These are phyloP conservation scores for Nitzschia sp. DNA, from an alignment of 108 stramenopile genomes.

Conservation along the genomic window DNA sequence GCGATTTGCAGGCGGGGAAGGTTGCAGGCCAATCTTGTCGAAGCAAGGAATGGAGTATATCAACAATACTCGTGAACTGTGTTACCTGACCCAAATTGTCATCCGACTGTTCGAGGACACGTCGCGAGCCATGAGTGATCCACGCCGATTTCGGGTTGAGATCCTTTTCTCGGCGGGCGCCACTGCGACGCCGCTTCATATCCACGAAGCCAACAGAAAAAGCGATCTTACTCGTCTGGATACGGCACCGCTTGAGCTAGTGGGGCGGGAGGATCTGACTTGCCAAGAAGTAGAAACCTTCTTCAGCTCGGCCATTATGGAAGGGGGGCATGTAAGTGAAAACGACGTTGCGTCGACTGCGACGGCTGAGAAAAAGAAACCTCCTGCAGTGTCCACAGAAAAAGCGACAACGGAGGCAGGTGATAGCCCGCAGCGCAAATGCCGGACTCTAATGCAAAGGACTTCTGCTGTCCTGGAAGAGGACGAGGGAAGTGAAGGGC, in stretches of 20 bases:
- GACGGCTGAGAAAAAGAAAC: neutral
- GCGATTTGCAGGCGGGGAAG: slow-evolving; percentile 69
- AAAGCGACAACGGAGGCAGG: neutral
- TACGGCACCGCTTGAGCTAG: slow-evolving; percentile 61
- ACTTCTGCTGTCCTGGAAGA: neutral
- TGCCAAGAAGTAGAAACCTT: slow-evolving; percentile 80
- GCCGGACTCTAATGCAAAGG: neutral
- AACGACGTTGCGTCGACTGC: slow-evolving; percentile 9
- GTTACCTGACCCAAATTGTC: slow-evolving; percentile 96
- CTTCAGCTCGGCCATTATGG: slow-evolving; percentile 61
- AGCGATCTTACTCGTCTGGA: slow-evolving; percentile 72
- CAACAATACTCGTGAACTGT: slow-evolving; percentile 84
- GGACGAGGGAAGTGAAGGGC: neutral
- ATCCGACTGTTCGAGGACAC: slow-evolving; percentile 95
- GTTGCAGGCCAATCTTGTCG: slow-evolving; percentile 51
- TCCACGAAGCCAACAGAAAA: slow-evolving; percentile 71
- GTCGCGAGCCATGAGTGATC: slow-evolving; percentile 56
- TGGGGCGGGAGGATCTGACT: slow-evolving; percentile 74
- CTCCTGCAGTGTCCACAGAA: neutral
- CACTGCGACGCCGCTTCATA: slow-evolving; percentile 87
- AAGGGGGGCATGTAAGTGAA: slow-evolving; percentile 42
- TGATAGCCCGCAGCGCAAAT: neutral
- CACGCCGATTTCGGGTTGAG: slow-evolving; percentile 84
- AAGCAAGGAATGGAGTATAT: slow-evolving; percentile 52
- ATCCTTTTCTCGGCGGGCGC: slow-evolving; percentile 87